Conservation (phyloP, 2,329 filamentous ascomycete genomes). For the Pseudocercospora vitis region DNA sequence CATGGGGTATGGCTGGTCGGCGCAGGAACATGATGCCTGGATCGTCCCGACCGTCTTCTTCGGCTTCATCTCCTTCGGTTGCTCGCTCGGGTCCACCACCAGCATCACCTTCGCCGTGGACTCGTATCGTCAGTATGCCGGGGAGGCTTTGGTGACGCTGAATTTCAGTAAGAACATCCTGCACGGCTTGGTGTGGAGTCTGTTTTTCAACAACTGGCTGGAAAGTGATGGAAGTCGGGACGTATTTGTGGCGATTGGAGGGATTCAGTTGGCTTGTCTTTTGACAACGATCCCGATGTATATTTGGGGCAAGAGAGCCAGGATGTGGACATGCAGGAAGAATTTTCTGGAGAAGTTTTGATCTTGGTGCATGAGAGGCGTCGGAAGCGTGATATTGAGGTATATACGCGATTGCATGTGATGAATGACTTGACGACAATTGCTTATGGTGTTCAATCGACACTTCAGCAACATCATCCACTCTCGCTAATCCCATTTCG, state of each 20-base stretch:
- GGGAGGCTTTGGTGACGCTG: constrained; percentile 88
- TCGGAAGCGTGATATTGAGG: not conserved
- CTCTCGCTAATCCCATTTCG: too few relatives aligned
- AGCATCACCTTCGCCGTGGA: constrained; percentile 93
- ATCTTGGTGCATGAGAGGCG: not conserved
- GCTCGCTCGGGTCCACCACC: constrained; percentile 84
- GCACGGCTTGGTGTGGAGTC: constrained; percentile 81
- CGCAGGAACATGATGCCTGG: constrained; percentile 71
- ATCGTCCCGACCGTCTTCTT: constrained; percentile 95
- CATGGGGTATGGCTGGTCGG: constrained; percentile 97
- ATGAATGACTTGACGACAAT: too few relatives aligned
- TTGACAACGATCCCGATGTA: constrained; percentile 85
- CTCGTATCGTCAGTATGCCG: constrained; percentile 88
- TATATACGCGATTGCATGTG: not conserved
- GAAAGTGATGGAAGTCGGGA: constrained; percentile 69
- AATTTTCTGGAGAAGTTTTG: constrained; percentile 80
- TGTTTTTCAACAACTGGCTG: constrained; percentile 88
- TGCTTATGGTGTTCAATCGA: too few relatives aligned
- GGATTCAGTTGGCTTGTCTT: constrained; percentile 78
- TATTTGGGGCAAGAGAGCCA: constrained; percentile 82
- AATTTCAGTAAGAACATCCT: constrained; percentile 95
- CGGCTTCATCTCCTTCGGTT: constrained; percentile 87
- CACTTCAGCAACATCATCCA: too few relatives aligned
- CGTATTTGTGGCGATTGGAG: constrained; percentile 79
- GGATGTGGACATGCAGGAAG: constrained; percentile 91